Base-by-base conservation (phyloP, 2,329 filamentous ascomycete species). In the Microdochium trichocladiopsis region DNA sequence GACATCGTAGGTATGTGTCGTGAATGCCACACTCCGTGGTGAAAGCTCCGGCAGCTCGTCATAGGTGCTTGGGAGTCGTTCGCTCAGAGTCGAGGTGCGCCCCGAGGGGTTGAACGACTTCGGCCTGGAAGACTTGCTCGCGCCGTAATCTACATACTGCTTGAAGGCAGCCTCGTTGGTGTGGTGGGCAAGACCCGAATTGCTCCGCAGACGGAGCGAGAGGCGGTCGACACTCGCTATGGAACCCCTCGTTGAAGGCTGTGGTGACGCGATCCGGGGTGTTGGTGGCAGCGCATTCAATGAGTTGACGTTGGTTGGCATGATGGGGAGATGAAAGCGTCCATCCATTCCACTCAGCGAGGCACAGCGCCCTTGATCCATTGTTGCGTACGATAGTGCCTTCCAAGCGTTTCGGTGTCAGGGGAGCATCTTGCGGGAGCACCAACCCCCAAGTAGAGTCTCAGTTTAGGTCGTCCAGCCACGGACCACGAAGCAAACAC, bases 81-180 rank as follows among this genome's bases (percentile, higher is more conserved):
- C 18, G 21, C 18, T 54, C 53, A 47, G 55, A 36, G 53, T 50
- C 41, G 33, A 48, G 54, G 55, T 52, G 50, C 21, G 57, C 51
- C 22, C 48, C 12, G 24, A 37, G 9, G 49, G 22, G 21, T 50
- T 36, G 49, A 37, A 28, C 16, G 52, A 53, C 11, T 18, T 58
- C 41, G 36, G 50, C 12, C 16, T 53, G 4, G 4, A 51, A 49
- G 14, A 50, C 49, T 73, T 68, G 16, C 66, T 58, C 51, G 41
- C 21, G 5, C 69, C 70, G 63, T 76, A 76, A 55, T 75, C 68
- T 9, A 69, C 74, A 57, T 76, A 76, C 47, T 72, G 72, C n/a
- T 72, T 68, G 37, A 76, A 61, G 8, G 69, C 67, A 2, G 69
- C 65, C 48, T 71, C 69, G 54, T 74, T 76, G 1, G 71, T 72